Evolutionary conservation across 2,329 filamentous ascomycete species (phyloP), one percentile per base, ranked within the genome.

Genomic region (Venturia oleaginea): DNA sequence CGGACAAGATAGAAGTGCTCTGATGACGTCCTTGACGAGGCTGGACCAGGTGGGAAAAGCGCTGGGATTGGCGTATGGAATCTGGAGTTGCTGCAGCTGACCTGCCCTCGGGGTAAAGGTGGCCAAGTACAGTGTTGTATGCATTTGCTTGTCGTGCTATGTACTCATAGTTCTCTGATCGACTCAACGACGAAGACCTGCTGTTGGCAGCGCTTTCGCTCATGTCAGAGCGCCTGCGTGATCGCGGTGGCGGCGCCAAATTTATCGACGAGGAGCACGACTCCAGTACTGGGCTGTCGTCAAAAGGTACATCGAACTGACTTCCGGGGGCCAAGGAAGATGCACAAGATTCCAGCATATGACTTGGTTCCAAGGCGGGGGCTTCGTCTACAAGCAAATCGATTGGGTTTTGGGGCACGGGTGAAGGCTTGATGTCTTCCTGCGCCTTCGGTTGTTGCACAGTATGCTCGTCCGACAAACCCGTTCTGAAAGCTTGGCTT

Each of bases 51-150:
- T 24, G 7, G 5, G 51, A 32, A 32, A 34, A 3, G 27, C 51
- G 51, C 30, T 57, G 51, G 19, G 51, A 57, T 27, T 57, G 51
- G 30, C 27, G 51, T 19, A 34, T 57, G 51, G 51, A 34, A 34
- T 57, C 51, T 57, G 51, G 51, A 19, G 30, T 5, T 2, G 51
- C n/a, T n/a, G 51, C 11, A 27, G 22, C 27, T 10, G 51, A 34
- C 24, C 30, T 34, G 5, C 51, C 51, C 30, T 3, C 30, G 8
- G 51, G 51, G 13, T 57, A 57, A 15, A 57, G 51, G 11, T 57
- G 51, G 30, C 51, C 51, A 57, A 57, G 51, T 17, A 57, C 51
- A n/a, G 51, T 57, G 30, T 57, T 57, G 27, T 57, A 57, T 34
- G 51, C 51, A 22, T 57, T 57, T 8, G 51, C 51, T 57, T 57